Evolutionary conservation across 768 basidiomycete species (phyloP), one percentile per base, ranked within the genome.

Genomic region (Phlebiopsis flavidoalba): DNA sequence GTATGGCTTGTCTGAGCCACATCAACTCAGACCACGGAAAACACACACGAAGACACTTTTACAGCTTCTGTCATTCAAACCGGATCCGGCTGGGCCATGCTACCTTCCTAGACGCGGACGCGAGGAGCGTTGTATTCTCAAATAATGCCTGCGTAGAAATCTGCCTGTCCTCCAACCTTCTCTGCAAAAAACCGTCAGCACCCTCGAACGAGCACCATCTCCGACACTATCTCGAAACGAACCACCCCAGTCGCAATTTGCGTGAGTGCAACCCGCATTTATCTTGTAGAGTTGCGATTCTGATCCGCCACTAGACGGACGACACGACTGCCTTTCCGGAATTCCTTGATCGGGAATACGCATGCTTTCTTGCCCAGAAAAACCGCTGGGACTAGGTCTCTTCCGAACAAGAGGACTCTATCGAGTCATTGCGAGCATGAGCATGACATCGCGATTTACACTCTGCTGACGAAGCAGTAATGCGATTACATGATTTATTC

Each of bases 261-360:
- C 68, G 92, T 93, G 72, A 63, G 86, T 77, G 7, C 24, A 14
- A 24, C 36, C 37, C 51, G 35, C 5, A 53, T 33, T 53, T 10
- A 48, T 35, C 36, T 8, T 53, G 8, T 17, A 19, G 14, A 31
- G 6, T 3, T 31, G 53, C 3, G 40, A 55, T 66, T 40, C 0
- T 63, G 33, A 45, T 31, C 26, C 26, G 26, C 19, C 24, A 15
- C 12, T 37, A 55, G 91, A 93, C 91, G 35, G 92, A 93, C 68
- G 92, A 94, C 69, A 84, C 79, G 5, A n/a, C 83, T 94, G 17
- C 85, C 86, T 0, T 93, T 93, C 73, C 82, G 83, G 24, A 93
- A 85, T 8, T 85, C 87, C 3, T 76, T 93, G 1, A 67, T 86
- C 0, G 89, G 78, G 92, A 94, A 70, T 94, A 94, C 63, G 90